Conservation (phyloP, 768 basidiomycete genomes). For the Hypsizygus marmoreus region DNA sequence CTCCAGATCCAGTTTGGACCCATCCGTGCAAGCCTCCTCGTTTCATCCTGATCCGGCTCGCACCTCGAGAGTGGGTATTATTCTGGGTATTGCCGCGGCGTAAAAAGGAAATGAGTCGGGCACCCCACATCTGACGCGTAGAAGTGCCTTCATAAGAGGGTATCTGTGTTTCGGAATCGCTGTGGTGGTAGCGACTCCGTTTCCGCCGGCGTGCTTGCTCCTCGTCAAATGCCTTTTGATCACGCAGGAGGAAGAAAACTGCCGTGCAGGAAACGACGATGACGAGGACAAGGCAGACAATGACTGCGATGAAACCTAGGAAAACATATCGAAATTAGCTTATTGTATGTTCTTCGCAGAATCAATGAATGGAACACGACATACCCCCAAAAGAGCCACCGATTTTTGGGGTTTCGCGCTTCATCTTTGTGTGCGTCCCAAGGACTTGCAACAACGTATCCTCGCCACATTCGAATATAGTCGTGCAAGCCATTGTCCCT, state of each 20-base stretch:
- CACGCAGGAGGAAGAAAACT: slow-evolving; percentile 57
- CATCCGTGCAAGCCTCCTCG: slow-evolving; percentile 42
- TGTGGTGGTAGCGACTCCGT: slow-evolving; percentile 18
- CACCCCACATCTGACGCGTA: slow-evolving; percentile 5
- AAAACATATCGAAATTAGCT: slow-evolving; percentile 2
- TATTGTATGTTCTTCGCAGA: too few relatives aligned
- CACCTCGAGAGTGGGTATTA: not conserved
- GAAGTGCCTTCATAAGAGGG: slow-evolving; percentile 11
- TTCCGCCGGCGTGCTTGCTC: slow-evolving; percentile 33
- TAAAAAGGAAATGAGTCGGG: slow-evolving; percentile 6
- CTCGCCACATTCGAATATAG: slow-evolving; percentile 1
- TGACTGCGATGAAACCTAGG: slow-evolving; percentile 61
- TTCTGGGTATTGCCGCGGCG: not conserved
- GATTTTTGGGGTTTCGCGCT: slow-evolving; percentile 47
- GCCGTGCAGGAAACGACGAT: slow-evolving; percentile 55
- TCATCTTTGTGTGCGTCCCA: slow-evolving; percentile 10
- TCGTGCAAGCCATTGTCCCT: slow-evolving; percentile 1
- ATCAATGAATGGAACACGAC: slow-evolving; percentile 15
- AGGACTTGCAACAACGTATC: not conserved
- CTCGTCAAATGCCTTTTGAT: slow-evolving; percentile 44
- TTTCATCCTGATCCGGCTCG: slow-evolving; percentile 16
- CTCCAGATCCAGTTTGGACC: slow-evolving; percentile 50
- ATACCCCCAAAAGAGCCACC: slow-evolving; percentile 52
- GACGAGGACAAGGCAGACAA: slow-evolving; percentile 55
- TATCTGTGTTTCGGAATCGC: slow-evolving; percentile 8